Base-by-base conservation (phyloP, 306 rosid species). In the Vigna reflexopilosa region DNA sequence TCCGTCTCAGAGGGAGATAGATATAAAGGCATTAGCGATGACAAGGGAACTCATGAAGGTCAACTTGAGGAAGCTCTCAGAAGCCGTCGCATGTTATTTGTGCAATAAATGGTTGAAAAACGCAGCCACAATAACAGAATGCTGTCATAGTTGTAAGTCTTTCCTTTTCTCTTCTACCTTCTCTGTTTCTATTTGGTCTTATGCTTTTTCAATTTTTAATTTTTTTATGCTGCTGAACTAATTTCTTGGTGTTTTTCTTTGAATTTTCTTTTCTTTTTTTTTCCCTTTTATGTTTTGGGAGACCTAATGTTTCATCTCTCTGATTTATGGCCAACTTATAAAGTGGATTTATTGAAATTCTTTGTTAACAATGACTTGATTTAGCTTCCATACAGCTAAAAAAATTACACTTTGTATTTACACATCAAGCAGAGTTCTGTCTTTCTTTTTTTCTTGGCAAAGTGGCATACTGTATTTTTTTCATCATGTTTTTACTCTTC, bases 101-200 rank as follows among this genome's bases (percentile, higher is more conserved):
- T 88, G 91, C 19, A 5, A 67, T 10, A 28, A 50, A 2, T 36
- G 48, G n/a, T 67, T 73, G 68, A 81, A 1, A 59, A 77, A 88
- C 9, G 86, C 91, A 17, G 76, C 91, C 34, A 75, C 86, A 1
- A 67, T 85, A 1, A 10, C 67, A 12, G 89, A 81, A 69, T 88
- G 91, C 87, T 59, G 81, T 26, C 83, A 88, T 72, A 59, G 81
- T 30, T 88, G 91, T 88, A 40, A 75, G 89, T 80, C 7, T 42
- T 13, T 72, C 20, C 1, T 71, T 34, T 67, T 24, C 38, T 17
- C 49, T 10, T 52, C 30, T 13, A 13, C 20, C 59, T 28, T 17
- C 6, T 63, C 32, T 79, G 49, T 78, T 78, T 78, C 36, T 70
- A 22, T 7, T 2, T 42, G 47, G 0, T 77, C 16, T 34, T 66